Evolutionary conservation across 192 early-diverging fungal species (phyloP).

Genomic region (Backusella tuberculispora): DNA sequence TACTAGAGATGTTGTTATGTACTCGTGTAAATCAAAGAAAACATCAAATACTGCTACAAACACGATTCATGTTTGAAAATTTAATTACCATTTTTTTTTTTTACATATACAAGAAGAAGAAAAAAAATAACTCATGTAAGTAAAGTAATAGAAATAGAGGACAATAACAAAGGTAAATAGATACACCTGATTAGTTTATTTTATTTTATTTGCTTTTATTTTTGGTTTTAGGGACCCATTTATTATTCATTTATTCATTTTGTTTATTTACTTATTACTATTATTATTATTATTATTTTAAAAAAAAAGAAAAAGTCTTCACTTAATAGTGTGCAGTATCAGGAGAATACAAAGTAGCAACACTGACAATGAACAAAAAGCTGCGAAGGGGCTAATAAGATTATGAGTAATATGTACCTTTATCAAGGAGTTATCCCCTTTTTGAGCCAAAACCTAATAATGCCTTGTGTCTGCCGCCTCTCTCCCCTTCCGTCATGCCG

Average conservation of each 20-base stretch:
- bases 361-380: conserved; percentile 2
- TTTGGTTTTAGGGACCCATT: background rate
- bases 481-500: conserved; percentile 25
- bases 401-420: conserved; percentile 10
- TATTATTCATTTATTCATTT: conserved; percentile 10
- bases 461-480: conserved; percentile 25
- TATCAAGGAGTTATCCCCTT: conserved; percentile 16
- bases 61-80: background rate
- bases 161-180: background rate
- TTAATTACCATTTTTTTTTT: background rate
- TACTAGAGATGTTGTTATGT: background rate
- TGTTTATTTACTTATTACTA: background rate
- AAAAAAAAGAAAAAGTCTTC: background rate
- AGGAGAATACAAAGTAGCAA: background rate
- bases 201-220: background rate
- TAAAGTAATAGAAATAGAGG: background rate
- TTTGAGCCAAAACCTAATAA: conserved; percentile 16
- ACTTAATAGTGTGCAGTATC: background rate
- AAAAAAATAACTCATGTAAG: background rate
- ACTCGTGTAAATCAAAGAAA: conserved; percentile 6
- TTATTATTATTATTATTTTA: background rate
- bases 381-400: conserved; percentile 1
- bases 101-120: background rate
- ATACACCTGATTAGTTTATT: background rate
- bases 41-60: background rate